Evolutionary conservation across 108 stramenopile species (phyloP), one percentile per base, ranked within the genome.

Genomic region (Nitzschia palea): DNA sequence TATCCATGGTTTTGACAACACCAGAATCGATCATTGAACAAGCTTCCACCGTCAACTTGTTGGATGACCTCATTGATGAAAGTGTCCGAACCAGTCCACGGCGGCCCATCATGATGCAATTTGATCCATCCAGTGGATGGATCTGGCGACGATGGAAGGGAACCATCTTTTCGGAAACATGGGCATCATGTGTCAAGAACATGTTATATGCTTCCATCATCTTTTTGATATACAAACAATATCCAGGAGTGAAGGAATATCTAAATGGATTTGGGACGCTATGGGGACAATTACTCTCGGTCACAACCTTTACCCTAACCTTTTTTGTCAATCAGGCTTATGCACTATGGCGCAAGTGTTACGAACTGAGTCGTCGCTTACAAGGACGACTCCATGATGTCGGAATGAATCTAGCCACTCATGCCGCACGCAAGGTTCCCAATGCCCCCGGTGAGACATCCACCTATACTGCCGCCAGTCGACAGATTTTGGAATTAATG

Each of bases 281-380:
- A 9, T 95, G 91, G 90, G 83, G 81, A 32, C 86, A 86, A 36
- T 18, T 91, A 43, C 70, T 93, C 9, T 82, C 82, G 52, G 91
- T 96, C 25, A 91, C 90, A 2, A 91, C 93, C 4, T 96, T 96
- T 77, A 93, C 93, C 0, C 59, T 94, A 27, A 94, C 93, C 0
- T 96, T 96, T 77, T 96, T 96, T 74, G 76, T 95, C 48, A 94
- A 90, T 78, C 91, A 94, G 51, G 77, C 86, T 31, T 96, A 96
- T 65, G 83, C 80, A 2, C 68, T 96, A 1, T 96, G 95, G 95
- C 64, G 91, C 45, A 93, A 91, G 67, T 93, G 91, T 56, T 89
- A 89, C 71, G 85, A 77, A 52, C 77, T 82, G 15, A 83, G 80
- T 54, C 73, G 93, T 18, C 77, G 89, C 17, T 65, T 96, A 42